Evolutionary conservation across 2,329 filamentous ascomycete species (phyloP), one percentile per base, ranked within the genome.

Genomic region (Neopestalotiopsis clavispora): DNA sequence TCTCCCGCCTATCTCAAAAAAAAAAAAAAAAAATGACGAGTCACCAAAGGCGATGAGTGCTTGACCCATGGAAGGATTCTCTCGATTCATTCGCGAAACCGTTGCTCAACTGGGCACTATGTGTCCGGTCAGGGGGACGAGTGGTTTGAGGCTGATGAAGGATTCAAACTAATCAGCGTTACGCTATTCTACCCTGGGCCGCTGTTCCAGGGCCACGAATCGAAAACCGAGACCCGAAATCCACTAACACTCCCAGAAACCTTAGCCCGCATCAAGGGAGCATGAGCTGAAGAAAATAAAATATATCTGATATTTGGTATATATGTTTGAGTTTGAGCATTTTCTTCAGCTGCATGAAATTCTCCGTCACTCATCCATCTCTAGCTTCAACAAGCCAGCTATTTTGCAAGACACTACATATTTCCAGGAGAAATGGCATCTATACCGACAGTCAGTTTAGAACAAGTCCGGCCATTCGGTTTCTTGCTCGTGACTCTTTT

Each of bases 401-500:
- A 17, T 32, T 28, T 14, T 17, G 49, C 1, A 45, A 38, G 30
- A 61, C 12, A 17, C 9, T 14, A 7, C 3, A 42, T 38, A 23
- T 49, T 38, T n/a, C 9, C 10, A 2, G 9, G 2, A 49, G 13
- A 34, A 9, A 9, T 42, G 20, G 38, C n/a, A 10, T 9, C 42
- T 1, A 10, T 23, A 7, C 34, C 61, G 9, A 5, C 28, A 34
- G 30, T 64, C 38, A 52, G 12, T 9, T 32, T 23, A 20, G 61
- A 52, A 7, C 61, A 65, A 17, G 10, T 67, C 17, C 58, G 40
- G 65, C 34, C 52, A 10, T 45, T 40, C 10, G 52, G 52, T 7
- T 67, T 59, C 40, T 45, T 67, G 9, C 14, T 67, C 28, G 65
- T 45, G 12, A 67, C 34, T 42, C 13, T 49, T 12, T 23, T 49